Evolutionary conservation across 1,139 yeast genomes (phyloP).

Genomic region (Entelexis sorbosivorans): DNA sequence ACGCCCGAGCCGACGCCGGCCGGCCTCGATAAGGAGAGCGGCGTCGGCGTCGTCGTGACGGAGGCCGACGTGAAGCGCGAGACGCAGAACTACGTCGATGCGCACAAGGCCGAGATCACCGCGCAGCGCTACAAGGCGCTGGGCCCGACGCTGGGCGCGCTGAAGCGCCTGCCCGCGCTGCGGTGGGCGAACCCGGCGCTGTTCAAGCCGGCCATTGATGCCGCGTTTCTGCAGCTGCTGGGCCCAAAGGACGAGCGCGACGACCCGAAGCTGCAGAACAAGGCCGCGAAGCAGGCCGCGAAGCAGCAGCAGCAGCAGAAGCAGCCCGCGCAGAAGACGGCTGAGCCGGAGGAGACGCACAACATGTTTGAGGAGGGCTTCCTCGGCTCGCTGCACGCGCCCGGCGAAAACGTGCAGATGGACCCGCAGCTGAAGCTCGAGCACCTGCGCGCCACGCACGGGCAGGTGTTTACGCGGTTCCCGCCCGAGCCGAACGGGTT

Average conservation of each 20-base stretch:
- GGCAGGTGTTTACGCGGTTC: constrained; percentile 82
- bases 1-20: constrained; percentile 36
- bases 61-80: constrained; percentile 51
- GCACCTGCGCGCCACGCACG: constrained; percentile 67
- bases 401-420: constrained; percentile 89
- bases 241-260: constrained; percentile 98
- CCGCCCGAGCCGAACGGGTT: constrained; percentile 99
- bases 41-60: constrained; percentile 70
- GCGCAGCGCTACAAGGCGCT: constrained; percentile 67
- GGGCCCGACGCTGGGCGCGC: constrained; percentile 64
- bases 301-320: constrained; percentile 36
- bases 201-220: constrained; percentile 81
- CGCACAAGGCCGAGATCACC: constrained; percentile 47
- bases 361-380: constrained; percentile 89
- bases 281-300: constrained; percentile 24
- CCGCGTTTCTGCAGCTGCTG: constrained; percentile 50
- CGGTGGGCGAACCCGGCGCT: constrained; percentile 87
- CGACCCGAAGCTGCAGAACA: constrained; percentile 64
- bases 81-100: constrained; percentile 50
- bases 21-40: constrained; percentile 52
- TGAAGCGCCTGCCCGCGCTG: constrained; percentile 59
- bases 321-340: constrained; percentile 25
- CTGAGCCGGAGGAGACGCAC: constrained; percentile 23
- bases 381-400: constrained; percentile 85
- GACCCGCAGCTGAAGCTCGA: constrained; percentile 72